These are phyloP conservation scores for Puccinia horiana DNA, from an alignment of 1,284 basidiomycete genomes.

Conservation along the genomic window DNA sequence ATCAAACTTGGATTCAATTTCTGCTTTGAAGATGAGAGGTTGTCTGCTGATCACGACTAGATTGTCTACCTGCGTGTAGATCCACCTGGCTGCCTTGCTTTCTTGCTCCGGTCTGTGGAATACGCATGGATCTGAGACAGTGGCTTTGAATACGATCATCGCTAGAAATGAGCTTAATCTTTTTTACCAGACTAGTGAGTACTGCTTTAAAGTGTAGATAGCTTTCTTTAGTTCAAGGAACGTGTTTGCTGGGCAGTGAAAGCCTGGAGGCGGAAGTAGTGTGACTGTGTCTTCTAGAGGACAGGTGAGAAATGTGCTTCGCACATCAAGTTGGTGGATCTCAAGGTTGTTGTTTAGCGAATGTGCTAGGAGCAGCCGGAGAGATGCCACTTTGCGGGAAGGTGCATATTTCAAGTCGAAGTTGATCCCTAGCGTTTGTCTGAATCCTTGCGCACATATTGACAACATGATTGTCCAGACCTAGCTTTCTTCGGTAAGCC, in stretches of 20 bases:
- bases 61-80: conserved; percentile 3
- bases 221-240: neutral
- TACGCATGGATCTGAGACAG: conserved; percentile 8
- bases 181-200: too few species aligned
- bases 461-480: too few species aligned
- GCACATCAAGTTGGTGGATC: too few species aligned
- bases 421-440: too few species aligned
- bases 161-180: neutral
- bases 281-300: too few species aligned
- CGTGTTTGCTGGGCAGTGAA: neutral
- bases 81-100: neutral
- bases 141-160: neutral
- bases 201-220: neutral
- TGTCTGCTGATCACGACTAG: neutral
- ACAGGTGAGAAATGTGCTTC: too few species aligned
- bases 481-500: conserved; percentile 3
- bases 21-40: neutral
- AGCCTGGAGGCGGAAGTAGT: neutral
- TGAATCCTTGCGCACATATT: too few species aligned
- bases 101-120: neutral
- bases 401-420: too few species aligned
- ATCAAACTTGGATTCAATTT: neutral
- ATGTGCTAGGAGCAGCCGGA: neutral
- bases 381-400: too few species aligned
- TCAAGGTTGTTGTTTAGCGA: neutral